These are phyloP conservation scores for Fusarium paranaense DNA, from an alignment of 2,329 filamentous ascomycete genomes.

Conservation along the genomic window DNA sequence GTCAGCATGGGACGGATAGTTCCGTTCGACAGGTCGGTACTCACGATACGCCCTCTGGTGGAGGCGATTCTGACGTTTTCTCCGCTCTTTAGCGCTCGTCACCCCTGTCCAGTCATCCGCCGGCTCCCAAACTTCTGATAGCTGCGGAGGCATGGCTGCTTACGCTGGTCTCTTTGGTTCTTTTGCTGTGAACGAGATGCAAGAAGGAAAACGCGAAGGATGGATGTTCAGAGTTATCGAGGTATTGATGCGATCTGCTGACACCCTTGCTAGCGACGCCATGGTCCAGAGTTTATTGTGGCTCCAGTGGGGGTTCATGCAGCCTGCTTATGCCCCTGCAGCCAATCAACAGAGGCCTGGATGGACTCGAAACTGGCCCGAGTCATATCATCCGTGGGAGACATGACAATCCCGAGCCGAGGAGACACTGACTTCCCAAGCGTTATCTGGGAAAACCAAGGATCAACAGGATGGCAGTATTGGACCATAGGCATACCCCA, in stretches of 20 bases:
- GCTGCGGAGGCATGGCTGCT: neutral
- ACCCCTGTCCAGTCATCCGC: constrained; percentile 10
- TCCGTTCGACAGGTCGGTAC: neutral
- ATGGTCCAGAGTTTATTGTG: neutral
- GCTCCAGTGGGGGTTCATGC: neutral
- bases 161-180: neutral
- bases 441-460: neutral
- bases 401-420: neutral
- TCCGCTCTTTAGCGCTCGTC: neutral
- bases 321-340: neutral
- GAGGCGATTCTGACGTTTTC: constrained; percentile 11
- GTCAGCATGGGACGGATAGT: neutral
- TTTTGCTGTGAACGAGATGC: neutral
- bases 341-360: neutral
- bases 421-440: neutral
- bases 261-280: neutral
- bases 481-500: no score
- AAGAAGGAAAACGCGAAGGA: neutral
- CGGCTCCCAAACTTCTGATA: constrained; percentile 5
- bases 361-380: neutral
- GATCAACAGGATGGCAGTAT: neutral
- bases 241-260: neutral
- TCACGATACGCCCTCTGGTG: constrained; percentile 10
- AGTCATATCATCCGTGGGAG: neutral
- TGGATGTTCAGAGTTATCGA: neutral